phyloP scores from a whole-genome alignment of 305 asterid genomes.

The Plantago lanceolata region DNA sequence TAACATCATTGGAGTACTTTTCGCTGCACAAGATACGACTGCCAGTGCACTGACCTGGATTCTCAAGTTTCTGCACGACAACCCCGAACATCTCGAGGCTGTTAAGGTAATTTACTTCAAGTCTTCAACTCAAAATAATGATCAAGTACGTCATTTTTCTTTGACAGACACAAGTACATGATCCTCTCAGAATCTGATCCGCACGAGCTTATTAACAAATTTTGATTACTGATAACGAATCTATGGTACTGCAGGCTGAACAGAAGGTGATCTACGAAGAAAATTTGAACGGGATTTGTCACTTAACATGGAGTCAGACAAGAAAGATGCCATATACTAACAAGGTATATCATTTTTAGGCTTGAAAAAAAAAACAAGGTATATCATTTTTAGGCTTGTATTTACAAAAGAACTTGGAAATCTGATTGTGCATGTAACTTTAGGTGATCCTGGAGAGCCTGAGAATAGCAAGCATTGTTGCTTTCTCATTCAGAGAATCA shows the following conservation, averaged over 20 bases:
- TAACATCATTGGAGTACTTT: conserved; percentile 76
- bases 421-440: background rate
- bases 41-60: conserved; percentile 86
- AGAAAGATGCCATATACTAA: conserved; percentile 75
- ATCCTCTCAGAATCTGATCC: too few relatives aligned
- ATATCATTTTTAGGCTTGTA: too few relatives aligned
- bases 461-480: conserved; percentile 83
- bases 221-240: background rate
- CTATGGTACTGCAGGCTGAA: conserved; percentile 53
- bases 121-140: background rate
- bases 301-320: conserved; percentile 65
- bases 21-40: conserved; percentile 86
- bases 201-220: too few relatives aligned
- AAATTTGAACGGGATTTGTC: conserved; percentile 34
- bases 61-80: conserved; percentile 64
- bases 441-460: conserved; percentile 81
- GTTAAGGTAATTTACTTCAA: conserved; percentile 42
- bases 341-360: too few relatives aligned
- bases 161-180: too few relatives aligned
- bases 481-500: conserved; percentile 87
- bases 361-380: too few relatives aligned
- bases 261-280: conserved; percentile 48
- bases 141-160: background rate
- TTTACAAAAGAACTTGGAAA: background rate
- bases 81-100: conserved; percentile 48